These are phyloP conservation scores for Globisporangium paroecandrum DNA, from an alignment of 352 stramenopile genomes.

Conservation along the genomic window DNA sequence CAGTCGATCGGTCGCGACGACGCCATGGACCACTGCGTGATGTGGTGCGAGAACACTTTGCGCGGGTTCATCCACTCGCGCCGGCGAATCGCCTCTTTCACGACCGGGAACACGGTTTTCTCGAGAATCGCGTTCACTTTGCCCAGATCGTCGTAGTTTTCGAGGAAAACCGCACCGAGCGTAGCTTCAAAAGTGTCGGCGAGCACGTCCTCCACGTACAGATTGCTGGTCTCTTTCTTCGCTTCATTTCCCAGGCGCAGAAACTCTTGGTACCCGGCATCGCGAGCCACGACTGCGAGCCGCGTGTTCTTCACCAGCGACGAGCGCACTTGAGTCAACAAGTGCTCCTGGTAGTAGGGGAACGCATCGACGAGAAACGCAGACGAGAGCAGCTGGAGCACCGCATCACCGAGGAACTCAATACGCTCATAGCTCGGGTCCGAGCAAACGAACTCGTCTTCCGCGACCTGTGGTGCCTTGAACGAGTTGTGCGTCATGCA, in stretches of 20 bases:
- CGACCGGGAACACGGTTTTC: constrained; percentile 52
- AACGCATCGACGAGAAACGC: constrained; percentile 79
- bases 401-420: constrained; percentile 81
- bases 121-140: constrained; percentile 68
- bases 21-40: constrained; percentile 47
- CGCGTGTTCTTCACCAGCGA: constrained; percentile 85
- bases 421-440: constrained; percentile 82
- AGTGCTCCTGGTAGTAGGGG: constrained; percentile 75
- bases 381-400: constrained; percentile 78
- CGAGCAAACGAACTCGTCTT: constrained; percentile 60
- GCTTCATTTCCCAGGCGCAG: constrained; percentile 65
- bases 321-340: constrained; percentile 75
- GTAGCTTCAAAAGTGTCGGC: constrained; percentile 79
- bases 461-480: constrained; percentile 61
- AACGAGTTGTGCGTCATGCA: constrained; percentile 79
- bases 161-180: constrained; percentile 72
- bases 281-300: constrained; percentile 52
- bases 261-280: constrained; percentile 65
- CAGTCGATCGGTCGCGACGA: constrained; percentile 33
- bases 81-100: constrained; percentile 69
- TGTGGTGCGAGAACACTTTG: constrained; percentile 65
- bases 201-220: constrained; percentile 76
- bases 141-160: constrained; percentile 53
- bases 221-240: constrained; percentile 42
- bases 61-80: constrained; percentile 84